These are phyloP conservation scores for Setomelanomma holmii DNA, from an alignment of 2,329 filamentous ascomycete genomes.

Conservation along the genomic window DNA sequence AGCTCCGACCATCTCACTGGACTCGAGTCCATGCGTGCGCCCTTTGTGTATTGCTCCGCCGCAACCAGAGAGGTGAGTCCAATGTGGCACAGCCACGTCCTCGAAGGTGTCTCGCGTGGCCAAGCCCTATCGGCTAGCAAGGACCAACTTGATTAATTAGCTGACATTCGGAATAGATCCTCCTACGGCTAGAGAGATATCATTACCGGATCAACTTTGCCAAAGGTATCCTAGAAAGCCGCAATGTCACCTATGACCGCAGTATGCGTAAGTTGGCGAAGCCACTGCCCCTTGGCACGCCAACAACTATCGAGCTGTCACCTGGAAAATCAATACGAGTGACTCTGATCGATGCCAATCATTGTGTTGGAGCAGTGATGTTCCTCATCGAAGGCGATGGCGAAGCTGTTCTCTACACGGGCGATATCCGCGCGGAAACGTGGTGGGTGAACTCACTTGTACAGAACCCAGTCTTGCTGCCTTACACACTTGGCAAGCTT, in stretches of 20 bases:
- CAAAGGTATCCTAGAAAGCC: constrained; percentile 76
- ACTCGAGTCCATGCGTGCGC: constrained; percentile 75
- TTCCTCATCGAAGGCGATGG: constrained; percentile 81
- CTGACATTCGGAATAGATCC: constrained; percentile 55
- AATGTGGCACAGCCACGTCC: no score
- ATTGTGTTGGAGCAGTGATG: constrained; percentile 90
- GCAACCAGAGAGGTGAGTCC: constrained; percentile 72
- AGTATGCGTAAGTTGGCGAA: constrained; percentile 77
- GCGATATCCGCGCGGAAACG: constrained; percentile 82
- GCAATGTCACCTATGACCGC: constrained; percentile 73
- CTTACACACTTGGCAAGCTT: constrained; percentile 63
- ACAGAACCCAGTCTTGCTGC: constrained; percentile 74
- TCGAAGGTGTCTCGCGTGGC: no score
- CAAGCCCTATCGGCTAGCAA: no score
- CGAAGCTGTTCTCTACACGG: constrained; percentile 83
- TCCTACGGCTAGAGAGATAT: constrained; percentile 80
- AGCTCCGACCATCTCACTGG: constrained; percentile 82
- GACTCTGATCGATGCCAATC: constrained; percentile 89
- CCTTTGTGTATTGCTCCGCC: constrained; percentile 89
- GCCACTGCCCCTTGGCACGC: constrained; percentile 81
- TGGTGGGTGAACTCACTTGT: constrained; percentile 83
- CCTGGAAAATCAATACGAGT: constrained; percentile 75
- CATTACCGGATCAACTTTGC: constrained; percentile 82
- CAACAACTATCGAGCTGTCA: constrained; percentile 75
- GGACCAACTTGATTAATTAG: neutral